Conservation (phyloP, 768 basidiomycete species). For the Leccinum obscurum region DNA sequence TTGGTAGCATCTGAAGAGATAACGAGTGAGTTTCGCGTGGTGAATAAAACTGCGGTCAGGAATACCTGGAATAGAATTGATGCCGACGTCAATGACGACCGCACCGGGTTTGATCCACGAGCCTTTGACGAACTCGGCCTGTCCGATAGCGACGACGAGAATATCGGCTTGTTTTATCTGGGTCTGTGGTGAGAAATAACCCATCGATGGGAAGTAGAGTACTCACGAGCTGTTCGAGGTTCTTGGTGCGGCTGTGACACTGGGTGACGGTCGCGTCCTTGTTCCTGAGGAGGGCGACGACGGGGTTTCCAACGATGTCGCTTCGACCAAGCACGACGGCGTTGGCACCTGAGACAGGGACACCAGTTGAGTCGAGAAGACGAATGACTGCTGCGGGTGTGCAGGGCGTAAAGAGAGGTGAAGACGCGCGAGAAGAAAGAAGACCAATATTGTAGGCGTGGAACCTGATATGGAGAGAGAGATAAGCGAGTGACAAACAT, state of each 20-base stretch:
- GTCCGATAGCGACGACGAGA: slow-evolving; percentile 95
- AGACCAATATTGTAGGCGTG: slow-evolving; percentile 98
- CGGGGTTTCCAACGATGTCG: slow-evolving; percentile 97
- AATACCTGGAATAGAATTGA: slow-evolving; percentile 89
- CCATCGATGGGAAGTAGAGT: slow-evolving; percentile 6
- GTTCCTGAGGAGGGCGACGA: slow-evolving; percentile 85
- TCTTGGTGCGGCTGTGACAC: slow-evolving; percentile 89
- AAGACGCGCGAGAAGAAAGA: slow-evolving; percentile 84
- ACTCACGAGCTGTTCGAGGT: slow-evolving; percentile 76
- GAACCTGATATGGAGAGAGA: slow-evolving; percentile 55
- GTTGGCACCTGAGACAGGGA: slow-evolving; percentile 72
- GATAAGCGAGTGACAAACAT: slow-evolving; percentile 6
- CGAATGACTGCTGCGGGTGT: slow-evolving; percentile 93
- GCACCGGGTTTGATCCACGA: slow-evolving; percentile 95
- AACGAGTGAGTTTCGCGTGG: not conserved
- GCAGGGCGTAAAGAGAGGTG: slow-evolving; percentile 91
- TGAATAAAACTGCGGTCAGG: slow-evolving; percentile 1
- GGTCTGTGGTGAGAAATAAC: slow-evolving; percentile 5
- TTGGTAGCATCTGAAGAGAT: slow-evolving; percentile 68
- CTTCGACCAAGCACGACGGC: slow-evolving; percentile 94
- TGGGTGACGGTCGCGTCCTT: slow-evolving; percentile 96
- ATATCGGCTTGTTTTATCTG: slow-evolving; percentile 89
- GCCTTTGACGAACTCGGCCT: slow-evolving; percentile 86
- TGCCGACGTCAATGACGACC: slow-evolving; percentile 96
- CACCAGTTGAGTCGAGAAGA: slow-evolving; percentile 84